Evolutionary conservation across 2,329 filamentous ascomycete genomes (phyloP).

Genomic region (Verticillium albo-atrum): DNA sequence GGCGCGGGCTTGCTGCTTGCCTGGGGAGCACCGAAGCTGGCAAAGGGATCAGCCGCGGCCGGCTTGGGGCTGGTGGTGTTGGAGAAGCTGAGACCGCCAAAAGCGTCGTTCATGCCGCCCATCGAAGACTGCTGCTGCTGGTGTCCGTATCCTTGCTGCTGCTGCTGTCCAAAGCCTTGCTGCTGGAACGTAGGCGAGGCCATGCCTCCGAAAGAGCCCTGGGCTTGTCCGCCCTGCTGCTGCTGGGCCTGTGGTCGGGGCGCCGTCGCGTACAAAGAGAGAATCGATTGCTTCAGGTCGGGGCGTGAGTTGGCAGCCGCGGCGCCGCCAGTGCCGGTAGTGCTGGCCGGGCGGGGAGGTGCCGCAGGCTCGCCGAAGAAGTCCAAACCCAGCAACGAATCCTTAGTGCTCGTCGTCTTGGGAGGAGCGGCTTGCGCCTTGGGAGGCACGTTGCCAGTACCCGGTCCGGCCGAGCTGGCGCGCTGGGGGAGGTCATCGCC

Average conservation of each 20-base stretch:
- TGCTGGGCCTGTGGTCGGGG: slow-evolving; percentile 67
- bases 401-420: slow-evolving; percentile 68
- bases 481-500: slow-evolving; percentile 65
- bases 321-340: slow-evolving; percentile 58
- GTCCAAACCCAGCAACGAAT: slow-evolving; percentile 87
- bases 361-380: slow-evolving; percentile 76
- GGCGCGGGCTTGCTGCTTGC: slow-evolving; percentile 27
- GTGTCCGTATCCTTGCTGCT: slow-evolving; percentile 20
- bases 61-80: slow-evolving; percentile 40
- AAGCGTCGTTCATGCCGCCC: slow-evolving; percentile 76
- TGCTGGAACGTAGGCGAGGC: slow-evolving; percentile 40
- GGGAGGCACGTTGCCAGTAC: slow-evolving; percentile 50
- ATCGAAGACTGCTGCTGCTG: slow-evolving; percentile 40
- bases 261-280: slow-evolving; percentile 86
- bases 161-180: not conserved
- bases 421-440: slow-evolving; percentile 64
- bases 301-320: slow-evolving; percentile 67
- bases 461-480: slow-evolving; percentile 69
- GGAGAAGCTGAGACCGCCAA: slow-evolving; percentile 41
- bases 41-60: slow-evolving; percentile 50
- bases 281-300: slow-evolving; percentile 93
- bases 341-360: slow-evolving; percentile 79
- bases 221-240: slow-evolving; percentile 38
- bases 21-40: slow-evolving; percentile 44
- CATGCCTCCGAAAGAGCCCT: slow-evolving; percentile 66